Base-by-base conservation (phyloP, 176 grass and related monocot species). In the Stipa capillata region DNA sequence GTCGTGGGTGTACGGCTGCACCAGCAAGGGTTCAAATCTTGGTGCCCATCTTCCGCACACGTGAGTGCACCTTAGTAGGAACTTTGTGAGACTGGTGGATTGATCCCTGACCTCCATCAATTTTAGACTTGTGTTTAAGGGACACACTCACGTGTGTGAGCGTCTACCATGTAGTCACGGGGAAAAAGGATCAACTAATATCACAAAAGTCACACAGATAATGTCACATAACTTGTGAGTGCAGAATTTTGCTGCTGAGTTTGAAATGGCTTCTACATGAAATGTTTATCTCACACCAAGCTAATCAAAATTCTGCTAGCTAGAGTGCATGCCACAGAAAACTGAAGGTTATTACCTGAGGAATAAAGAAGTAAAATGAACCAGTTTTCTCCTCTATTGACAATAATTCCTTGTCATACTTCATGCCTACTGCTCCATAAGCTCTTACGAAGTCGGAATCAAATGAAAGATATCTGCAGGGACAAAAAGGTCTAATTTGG, bases 331-430 rank as follows among this genome's bases (percentile, higher is more conserved):
- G 43, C 12, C 47, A 78, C 16, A 37, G 29, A 65, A 78, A 69
- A 84, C 2, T 55, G 9, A 85, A 76, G 54, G 32, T 42, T 78
- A 40, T 81, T 87, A 98, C 95, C 89, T 92, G 89, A 62, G 95
- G 95, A 67, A 98, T 89, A 74, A 94, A 98, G 63, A 98, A 80
- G 82, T 78, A 92, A 85, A 90, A 98, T 44, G 87, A 94, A 78
- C 51, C 79, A 41, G 21, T 16, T 63, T 69, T 79, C 65, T 90
- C 73, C 76, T 84, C 89, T 75, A 91, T 54, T 50, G 69, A 74
- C 15, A 77, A 24, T 51, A 42, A 63, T 24, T 79, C 66, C 16
- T 66, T 74, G 73, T 72, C 79, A 74, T 56, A 89, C 63, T 85
- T 85, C 51, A 97, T 82, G 80, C 85, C 87, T 77, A 81, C 17